Evolutionary conservation across 345 rosid species (phyloP).

Genomic region (rapeseed (Brassica napus)): DNA sequence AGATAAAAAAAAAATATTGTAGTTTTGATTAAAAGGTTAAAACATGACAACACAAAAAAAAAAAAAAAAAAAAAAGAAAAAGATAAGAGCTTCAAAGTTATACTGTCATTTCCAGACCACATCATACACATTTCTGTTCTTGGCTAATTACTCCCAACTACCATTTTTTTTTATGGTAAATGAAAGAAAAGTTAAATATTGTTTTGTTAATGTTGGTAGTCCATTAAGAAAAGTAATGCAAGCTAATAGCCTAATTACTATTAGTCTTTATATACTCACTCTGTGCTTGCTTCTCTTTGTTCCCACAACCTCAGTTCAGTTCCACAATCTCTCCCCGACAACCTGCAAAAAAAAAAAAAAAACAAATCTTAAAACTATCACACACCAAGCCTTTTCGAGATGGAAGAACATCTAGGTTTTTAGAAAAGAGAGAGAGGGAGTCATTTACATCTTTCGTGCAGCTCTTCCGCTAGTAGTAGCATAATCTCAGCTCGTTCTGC

Average conservation of each 20-base stretch:
- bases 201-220: neutral
- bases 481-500: conserved; percentile 49
- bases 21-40: neutral
- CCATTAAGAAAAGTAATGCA: neutral
- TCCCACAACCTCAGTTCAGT: conserved; percentile 19
- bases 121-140: neutral
- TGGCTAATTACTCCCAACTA: neutral
- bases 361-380: neutral
- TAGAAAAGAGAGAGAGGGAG: neutral
- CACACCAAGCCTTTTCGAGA: neutral
- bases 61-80: neutral
- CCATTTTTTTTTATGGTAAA: neutral
- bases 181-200: neutral
- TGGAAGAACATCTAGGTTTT: neutral
- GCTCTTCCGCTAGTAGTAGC: conserved; percentile 52
- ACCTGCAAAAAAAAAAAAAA: conserved; percentile 14
- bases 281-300: conserved; percentile 25
- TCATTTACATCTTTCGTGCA: conserved; percentile 36
- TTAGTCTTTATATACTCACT: conserved; percentile 27
- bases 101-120: neutral
- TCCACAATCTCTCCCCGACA: conserved; percentile 11
- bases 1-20: neutral
- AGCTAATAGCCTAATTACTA: conserved; percentile 34
- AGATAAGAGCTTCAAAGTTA: neutral
- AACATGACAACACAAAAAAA: neutral